These are phyloP conservation scores for Flagelloscypha sp. DNA, from an alignment of 768 basidiomycete species.

Conservation along the genomic window DNA sequence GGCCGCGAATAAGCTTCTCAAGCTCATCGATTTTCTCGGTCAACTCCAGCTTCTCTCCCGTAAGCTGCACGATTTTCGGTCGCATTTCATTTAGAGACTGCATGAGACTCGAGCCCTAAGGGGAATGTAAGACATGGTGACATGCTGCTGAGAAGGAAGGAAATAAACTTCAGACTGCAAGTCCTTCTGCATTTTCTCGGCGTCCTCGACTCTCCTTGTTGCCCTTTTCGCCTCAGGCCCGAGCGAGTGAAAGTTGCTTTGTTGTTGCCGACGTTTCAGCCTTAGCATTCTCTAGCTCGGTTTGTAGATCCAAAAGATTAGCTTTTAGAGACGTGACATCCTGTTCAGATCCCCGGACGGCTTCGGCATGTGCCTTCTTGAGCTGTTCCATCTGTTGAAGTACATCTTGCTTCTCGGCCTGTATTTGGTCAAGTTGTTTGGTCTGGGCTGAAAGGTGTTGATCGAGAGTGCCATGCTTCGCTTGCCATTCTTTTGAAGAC, in stretches of 20 bases:
- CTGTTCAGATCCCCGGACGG: no score
- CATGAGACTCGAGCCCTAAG: slow-evolving; percentile 73
- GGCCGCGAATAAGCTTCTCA: slow-evolving; percentile 43
- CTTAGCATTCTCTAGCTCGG: slow-evolving; percentile 37
- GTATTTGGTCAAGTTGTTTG: slow-evolving; percentile 33
- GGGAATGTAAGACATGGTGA: no score
- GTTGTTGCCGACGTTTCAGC: slow-evolving; percentile 43
- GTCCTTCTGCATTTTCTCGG: slow-evolving; percentile 61
- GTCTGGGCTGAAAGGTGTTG: slow-evolving; percentile 29
- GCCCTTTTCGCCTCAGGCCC: slow-evolving; percentile 61
- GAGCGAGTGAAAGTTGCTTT: slow-evolving; percentile 50
- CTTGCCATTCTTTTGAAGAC: slow-evolving; percentile 39
- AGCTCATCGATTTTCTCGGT: slow-evolving; percentile 54
- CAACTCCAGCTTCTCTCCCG: slow-evolving; percentile 60
- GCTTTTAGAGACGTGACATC: no score
- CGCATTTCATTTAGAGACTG: slow-evolving; percentile 80
- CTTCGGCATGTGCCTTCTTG: no score
- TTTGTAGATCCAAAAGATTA: slow-evolving; percentile 39
- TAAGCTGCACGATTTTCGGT: slow-evolving; percentile 77
- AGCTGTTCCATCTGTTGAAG: slow-evolving; percentile 43
- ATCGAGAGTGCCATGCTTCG: slow-evolving; percentile 39
- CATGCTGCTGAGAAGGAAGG: no score
- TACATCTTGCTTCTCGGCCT: slow-evolving; percentile 40
- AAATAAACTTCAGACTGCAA: slow-evolving; percentile 73
- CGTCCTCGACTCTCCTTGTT: slow-evolving; percentile 62